A percentile compares a stretch with the other conserved stretches of the same genome.
phyloP scores from a whole-genome alignment of 2,329 filamentous ascomycete genomes.

The Trichoderma endophyticum region DNA sequence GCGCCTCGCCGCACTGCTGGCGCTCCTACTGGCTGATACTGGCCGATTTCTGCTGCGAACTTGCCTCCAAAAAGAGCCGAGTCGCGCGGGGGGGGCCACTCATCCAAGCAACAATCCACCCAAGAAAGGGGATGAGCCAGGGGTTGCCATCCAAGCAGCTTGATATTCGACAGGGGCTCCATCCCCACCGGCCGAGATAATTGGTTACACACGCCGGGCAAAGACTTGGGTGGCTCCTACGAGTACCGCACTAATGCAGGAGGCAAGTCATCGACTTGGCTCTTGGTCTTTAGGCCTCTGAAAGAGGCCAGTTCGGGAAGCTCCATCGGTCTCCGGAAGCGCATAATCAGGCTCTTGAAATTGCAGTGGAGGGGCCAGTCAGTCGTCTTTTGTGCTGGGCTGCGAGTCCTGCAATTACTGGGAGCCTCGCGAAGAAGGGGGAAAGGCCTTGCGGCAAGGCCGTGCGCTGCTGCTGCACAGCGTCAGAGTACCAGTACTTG shows the following conservation, averaged over 20 bases:
- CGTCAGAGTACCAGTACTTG: not conserved
- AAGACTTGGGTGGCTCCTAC: not conserved
- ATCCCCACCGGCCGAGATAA: conserved; percentile 13
- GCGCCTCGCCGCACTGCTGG: not conserved
- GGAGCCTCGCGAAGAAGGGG: not conserved
- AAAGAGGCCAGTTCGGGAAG: conserved; percentile 2
- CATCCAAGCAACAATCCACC: not conserved
- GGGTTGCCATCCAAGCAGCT: conserved; percentile 5
- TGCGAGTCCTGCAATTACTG: conserved; percentile 9
- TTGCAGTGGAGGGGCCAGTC: conserved; percentile 13
- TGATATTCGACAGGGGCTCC: conserved; percentile 8
- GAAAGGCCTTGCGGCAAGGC: not conserved
- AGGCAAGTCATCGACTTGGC: conserved; percentile 16
- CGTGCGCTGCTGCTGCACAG: not conserved
- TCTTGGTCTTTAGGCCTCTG: not conserved
- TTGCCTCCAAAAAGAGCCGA: conserved; percentile 2
- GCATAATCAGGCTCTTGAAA: conserved; percentile 1
- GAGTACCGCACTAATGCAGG: conserved; percentile 17
- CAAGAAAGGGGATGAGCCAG: conserved; percentile 18
- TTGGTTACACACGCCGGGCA: conserved; percentile 1
- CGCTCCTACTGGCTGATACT: conserved; percentile 4
- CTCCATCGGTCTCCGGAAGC: conserved; percentile 4
- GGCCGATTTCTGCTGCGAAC: conserved; percentile 2
- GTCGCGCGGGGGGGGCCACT: conserved; percentile 1
- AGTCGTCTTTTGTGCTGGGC: not conserved